These are phyloP conservation scores for Phytophthora syringae DNA, from an alignment of 352 stramenopile species.

Conservation along the genomic window DNA sequence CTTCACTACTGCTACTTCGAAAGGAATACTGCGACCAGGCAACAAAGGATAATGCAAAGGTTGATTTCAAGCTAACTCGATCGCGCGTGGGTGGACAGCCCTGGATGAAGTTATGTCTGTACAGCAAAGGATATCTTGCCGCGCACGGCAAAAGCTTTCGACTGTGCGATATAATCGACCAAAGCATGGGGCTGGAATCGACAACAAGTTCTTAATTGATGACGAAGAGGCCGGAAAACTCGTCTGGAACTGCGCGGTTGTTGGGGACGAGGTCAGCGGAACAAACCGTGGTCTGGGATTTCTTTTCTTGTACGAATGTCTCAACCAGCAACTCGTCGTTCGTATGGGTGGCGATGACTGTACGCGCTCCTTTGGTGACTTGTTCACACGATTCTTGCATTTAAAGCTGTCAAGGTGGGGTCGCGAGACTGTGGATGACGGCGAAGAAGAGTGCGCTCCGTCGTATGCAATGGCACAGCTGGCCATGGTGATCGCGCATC, in stretches of 20 bases:
- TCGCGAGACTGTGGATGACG: conserved; percentile 83
- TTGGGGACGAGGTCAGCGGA: conserved; percentile 86
- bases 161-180: conserved; percentile 86
- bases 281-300: conserved; percentile 81
- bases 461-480: conserved; percentile 83
- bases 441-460: conserved; percentile 79
- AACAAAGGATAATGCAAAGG: conserved; percentile 29
- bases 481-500: conserved; percentile 70
- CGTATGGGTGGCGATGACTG: conserved; percentile 75
- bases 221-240: conserved; percentile 83
- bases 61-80: conserved; percentile 73
- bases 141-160: conserved; percentile 84
- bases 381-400: conserved; percentile 79
- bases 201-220: conserved; percentile 75
- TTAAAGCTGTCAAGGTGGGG: conserved; percentile 88
- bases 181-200: conserved; percentile 56
- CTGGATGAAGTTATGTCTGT: conserved; percentile 86
- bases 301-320: conserved; percentile 85
- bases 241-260: conserved; percentile 82
- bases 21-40: conserved; percentile 73
- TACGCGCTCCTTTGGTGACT: conserved; percentile 77
- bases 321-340: conserved; percentile 73
- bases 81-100: conserved; percentile 83
- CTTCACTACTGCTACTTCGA: conserved; percentile 66
- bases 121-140: conserved; percentile 74